Evolutionary conservation across 176 grass and related monocot genomes (phyloP).

Genomic region (Oryza rufipogon): DNA sequence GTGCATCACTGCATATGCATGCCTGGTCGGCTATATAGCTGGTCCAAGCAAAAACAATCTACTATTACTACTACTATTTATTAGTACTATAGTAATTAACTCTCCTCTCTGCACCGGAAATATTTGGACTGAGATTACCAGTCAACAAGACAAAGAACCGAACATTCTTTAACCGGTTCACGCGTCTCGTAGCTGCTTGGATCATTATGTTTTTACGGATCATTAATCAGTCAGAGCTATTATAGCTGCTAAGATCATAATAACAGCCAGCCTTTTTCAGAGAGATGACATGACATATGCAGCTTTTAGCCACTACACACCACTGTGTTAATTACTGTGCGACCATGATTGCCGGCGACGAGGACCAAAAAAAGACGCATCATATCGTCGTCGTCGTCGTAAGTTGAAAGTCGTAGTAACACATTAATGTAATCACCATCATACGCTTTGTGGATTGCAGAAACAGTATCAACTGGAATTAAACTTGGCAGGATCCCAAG

Average conservation of each 20-base stretch:
- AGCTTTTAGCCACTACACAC: background rate
- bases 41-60: background rate
- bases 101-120: background rate
- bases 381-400: background rate
- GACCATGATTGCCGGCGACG: conserved; percentile 4
- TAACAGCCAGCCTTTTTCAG: background rate
- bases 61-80: no score
- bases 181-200: background rate
- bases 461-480: background rate
- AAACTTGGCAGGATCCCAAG: conserved; percentile 27
- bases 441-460: no score
- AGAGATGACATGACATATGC: background rate
- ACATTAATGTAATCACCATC: no score
- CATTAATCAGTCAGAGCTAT: background rate
- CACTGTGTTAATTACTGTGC: background rate
- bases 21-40: background rate
- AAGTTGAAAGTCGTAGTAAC: no score
- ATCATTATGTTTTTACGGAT: background rate
- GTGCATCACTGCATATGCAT: background rate
- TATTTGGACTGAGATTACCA: background rate
- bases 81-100: no score
- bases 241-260: background rate
- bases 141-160: background rate
- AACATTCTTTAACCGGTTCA: background rate
- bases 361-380: background rate